phyloP scores from a whole-genome alignment of 2,329 filamentous ascomycete genomes.

The Calonectria pseudoreteaudii region DNA sequence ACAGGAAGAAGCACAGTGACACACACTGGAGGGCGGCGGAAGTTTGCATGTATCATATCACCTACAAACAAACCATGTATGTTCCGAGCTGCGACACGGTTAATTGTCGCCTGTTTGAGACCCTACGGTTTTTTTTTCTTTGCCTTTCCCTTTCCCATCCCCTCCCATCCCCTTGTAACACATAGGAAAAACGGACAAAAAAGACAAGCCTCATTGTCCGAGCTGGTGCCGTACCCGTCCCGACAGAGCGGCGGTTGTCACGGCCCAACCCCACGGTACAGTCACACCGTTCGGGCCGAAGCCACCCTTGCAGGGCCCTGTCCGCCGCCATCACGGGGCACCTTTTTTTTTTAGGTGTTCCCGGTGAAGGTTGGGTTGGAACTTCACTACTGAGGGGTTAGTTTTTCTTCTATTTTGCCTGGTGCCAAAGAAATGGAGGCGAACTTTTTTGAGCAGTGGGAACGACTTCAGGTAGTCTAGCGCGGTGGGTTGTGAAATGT shows the following conservation, averaged over 20 bases:
- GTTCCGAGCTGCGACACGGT: slow-evolving; percentile 8
- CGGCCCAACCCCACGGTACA: slow-evolving; percentile 2
- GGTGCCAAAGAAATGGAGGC: neutral
- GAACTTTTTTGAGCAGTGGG: neutral
- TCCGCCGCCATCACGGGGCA: neutral
- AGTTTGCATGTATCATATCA: neutral
- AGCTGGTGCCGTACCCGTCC: neutral
- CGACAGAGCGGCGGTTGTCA: neutral
- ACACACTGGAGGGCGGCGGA: neutral
- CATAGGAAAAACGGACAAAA: neutral
- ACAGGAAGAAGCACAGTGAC: neutral
- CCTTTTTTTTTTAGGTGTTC: neutral
- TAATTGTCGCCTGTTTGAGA: slow-evolving; percentile 6
- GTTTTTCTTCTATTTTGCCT: no score
- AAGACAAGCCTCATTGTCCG: neutral
- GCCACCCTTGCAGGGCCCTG: neutral
- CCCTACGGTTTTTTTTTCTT: no score
- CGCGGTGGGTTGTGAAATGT: neutral
- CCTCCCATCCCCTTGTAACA: neutral
- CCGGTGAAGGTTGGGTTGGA: neutral
- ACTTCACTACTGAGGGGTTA: neutral
- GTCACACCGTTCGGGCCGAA: slow-evolving; percentile 12
- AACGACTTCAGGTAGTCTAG: neutral
- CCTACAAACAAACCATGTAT: neutral
- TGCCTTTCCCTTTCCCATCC: neutral